Evolutionary conservation across 768 basidiomycete genomes (phyloP), one percentile per base, ranked within the genome.

Genomic region (Boletus vermiculosoides): DNA sequence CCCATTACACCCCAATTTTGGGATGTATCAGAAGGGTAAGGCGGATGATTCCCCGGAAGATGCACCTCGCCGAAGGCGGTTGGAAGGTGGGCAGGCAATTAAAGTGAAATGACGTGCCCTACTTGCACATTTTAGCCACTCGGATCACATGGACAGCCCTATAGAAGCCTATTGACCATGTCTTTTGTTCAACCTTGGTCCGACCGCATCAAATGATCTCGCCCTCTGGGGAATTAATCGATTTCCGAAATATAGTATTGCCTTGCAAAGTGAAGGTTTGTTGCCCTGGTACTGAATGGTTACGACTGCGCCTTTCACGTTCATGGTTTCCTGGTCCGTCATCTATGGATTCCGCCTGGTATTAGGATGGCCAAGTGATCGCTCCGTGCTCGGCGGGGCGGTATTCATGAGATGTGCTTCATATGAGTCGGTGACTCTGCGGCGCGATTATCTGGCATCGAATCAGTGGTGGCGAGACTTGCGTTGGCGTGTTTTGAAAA

Each of bases 41-140:
- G 50, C 42, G 36, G 71, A 72, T 48, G 67, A 64, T 48, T 66
- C 56, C 37, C 58, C 66, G 60, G 76, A 77, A 54, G 76, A 78
- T 56, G 81, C 78, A 54, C 67, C 73, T 59, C 78, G 84, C 65
- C 72, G 82, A 63, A 77, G 84, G 66, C 78, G 83, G 55, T 71
- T 85, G 45, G 83, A 85, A 64, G 78, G 79, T 52, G 83, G 84
- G 39, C 78, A 63, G 56, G 73, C 78, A 58, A 77, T 77, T 55
- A 85, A 84, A 71, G 77, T 84, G 64, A 80, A 80, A 68, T 85
- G 77, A 72, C 47, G 52, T 56, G 45, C 50, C 45, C 51, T 65
- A 42, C 25, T 37, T 51, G 55, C 61, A 53, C 34, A 55, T 54
- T 59, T n/a, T 58, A 60, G 63, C 56, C 65, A 71, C 62, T 53